phyloP scores from a whole-genome alignment of 2,329 filamentous ascomycete genomes.

The Thielaviopsis euricoi region DNA sequence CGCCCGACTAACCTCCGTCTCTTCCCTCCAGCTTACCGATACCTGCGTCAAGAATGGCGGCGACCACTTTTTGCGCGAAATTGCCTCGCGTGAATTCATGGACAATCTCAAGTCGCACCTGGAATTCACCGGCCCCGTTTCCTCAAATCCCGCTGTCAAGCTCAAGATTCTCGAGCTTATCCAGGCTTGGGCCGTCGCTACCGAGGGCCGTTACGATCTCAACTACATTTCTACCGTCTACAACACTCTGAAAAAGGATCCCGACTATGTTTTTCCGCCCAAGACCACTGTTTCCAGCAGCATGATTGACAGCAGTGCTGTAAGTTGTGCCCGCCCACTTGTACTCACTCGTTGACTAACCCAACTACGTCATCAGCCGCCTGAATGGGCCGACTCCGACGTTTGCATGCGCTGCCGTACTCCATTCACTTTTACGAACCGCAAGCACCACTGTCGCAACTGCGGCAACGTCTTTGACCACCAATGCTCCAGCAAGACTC shows the following conservation, averaged over 20 bases:
- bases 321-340: constrained; percentile 40
- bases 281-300: constrained; percentile 76
- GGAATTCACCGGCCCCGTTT: constrained; percentile 56
- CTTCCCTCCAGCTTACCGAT: constrained; percentile 59
- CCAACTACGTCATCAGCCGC: constrained; percentile 40
- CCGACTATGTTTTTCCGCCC: constrained; percentile 68
- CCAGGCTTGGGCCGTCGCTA: constrained; percentile 81
- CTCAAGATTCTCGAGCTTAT: constrained; percentile 84
- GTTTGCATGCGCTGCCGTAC: constrained; percentile 97
- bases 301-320: constrained; percentile 93
- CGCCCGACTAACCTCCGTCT: background rate
- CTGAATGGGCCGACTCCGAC: constrained; percentile 94
- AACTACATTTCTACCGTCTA: constrained; percentile 84
- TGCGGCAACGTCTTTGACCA: constrained; percentile 97
- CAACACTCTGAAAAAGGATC: constrained; percentile 62
- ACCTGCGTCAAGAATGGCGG: constrained; percentile 98
- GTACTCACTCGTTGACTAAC: too few species aligned
- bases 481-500: constrained; percentile 76
- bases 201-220: constrained; percentile 68
- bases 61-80: constrained; percentile 83
- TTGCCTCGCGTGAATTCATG: constrained; percentile 95
- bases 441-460: constrained; percentile 96
- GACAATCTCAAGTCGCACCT: constrained; percentile 87
- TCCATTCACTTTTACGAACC: constrained; percentile 90
- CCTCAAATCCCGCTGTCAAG: constrained; percentile 73